Evolutionary conservation across 371 early-diverging fungal species (phyloP).

Genomic region (Coemansia linderi): DNA sequence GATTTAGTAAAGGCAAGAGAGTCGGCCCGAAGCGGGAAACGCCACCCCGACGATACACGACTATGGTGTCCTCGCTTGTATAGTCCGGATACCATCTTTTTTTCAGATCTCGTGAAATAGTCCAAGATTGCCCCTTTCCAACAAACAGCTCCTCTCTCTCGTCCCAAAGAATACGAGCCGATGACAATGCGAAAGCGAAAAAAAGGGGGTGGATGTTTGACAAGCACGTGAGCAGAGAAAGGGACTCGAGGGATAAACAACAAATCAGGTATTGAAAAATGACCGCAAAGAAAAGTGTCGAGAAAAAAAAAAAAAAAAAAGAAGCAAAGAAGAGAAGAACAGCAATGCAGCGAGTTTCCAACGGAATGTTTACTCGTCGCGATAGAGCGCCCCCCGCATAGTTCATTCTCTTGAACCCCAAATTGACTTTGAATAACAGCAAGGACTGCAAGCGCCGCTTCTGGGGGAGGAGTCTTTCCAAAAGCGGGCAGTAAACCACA

Average conservation of each 20-base stretch:
- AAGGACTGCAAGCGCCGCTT: not conserved
- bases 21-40: constrained; percentile 39
- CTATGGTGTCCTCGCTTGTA: constrained; percentile 4
- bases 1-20: constrained; percentile 23
- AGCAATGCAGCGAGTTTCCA: not conserved
- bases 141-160: not conserved
- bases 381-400: not conserved
- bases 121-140: not conserved
- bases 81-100: constrained; percentile 6
- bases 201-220: not conserved
- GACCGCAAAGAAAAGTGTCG: not conserved
- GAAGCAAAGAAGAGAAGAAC: not conserved
- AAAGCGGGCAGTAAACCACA: not conserved
- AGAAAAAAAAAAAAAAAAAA: not conserved
- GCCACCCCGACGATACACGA: constrained; percentile 19
- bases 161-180: constrained; percentile 1
- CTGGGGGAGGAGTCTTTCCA: not conserved
- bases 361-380: not conserved
- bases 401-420: constrained; percentile 1
- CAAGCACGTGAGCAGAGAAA: not conserved
- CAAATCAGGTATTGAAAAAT: not conserved
- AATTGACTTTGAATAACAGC: not conserved
- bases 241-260: not conserved
- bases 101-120: not conserved
- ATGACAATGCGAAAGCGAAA: not conserved